Percentiles rank a stretch among this genome's conserved stretches.
phyloP scores from a whole-genome alignment of 78 protist species.

The Capsaspora owczarzaki region DNA sequence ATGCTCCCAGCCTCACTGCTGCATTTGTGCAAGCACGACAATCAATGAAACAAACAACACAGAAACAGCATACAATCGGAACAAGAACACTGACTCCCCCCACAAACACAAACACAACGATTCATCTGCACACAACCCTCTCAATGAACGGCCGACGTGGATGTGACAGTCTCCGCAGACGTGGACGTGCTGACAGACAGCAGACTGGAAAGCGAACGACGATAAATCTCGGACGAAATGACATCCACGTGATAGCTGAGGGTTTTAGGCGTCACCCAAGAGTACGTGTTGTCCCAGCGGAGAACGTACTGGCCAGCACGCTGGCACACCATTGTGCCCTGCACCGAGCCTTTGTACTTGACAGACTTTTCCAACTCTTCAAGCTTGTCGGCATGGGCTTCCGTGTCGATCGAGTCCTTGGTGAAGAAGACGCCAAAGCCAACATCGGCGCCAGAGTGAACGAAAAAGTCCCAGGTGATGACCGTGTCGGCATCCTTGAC shows the following conservation, averaged over 20 bases:
- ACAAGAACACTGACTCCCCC: too few species aligned
- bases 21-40: too few species aligned
- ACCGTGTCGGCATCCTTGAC: neutral
- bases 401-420: neutral
- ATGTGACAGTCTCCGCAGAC: too few species aligned
- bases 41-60: too few species aligned
- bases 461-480: neutral
- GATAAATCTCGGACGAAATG: neutral
- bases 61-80: too few species aligned
- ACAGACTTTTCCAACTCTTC: neutral
- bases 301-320: neutral
- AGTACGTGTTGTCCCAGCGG: neutral
- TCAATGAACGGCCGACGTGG: too few species aligned
- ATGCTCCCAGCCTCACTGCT: too few species aligned
- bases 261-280: neutral
- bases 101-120: too few species aligned
- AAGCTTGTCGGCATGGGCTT: neutral
- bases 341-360: neutral
- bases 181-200: neutral
- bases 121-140: too few species aligned
- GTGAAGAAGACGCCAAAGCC: neutral
- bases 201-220: neutral
- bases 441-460: neutral
- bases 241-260: neutral
- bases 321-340: neutral